Base-by-base conservation (phyloP, 169 alveolate species). In the Eimeria sp. region DNA sequence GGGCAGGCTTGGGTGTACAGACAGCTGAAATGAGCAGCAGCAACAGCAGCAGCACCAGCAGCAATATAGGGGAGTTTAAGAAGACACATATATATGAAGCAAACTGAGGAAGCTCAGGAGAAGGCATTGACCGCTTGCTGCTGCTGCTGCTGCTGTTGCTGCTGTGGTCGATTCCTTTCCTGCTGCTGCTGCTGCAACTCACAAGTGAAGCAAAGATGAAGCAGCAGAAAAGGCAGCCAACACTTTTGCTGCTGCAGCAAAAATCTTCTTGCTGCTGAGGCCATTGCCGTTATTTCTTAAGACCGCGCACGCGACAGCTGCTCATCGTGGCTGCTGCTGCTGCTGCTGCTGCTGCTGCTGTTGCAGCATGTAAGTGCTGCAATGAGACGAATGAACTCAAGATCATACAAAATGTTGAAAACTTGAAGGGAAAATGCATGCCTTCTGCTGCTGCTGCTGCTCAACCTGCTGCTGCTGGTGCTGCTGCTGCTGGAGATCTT, bases 261-360 rank as follows among this genome's bases (percentile, higher is more conserved):
- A 10, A 47, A 47, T 20, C 84, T 75, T 30, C 10, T 75, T 30
- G 84, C 84, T 75, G 84, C 84, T 75, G 84, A 75, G 84, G 84
- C 84, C 84, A 75, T 75, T 75, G 84, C 84, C 54, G n/a, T 27
- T 16, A 30, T 10, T 43, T n/a, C 47, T 9, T 1, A 51, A 3
- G 47, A 75, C 84, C 10, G 84, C 54, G 34, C 27, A 51, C 84
- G n/a, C 47, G 54, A 75, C 34, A 67, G 40, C 76, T 25, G 54
- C 54, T 75, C 84, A 75, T 75, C 43, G 54, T 75, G 30, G 84
- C 84, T 75, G 47, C 47, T 75, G 54, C 84, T 75, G 84, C 84
- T 75, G 84, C 47, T 75, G 84, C 84, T 27, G 84, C 57, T 43
- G 84, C 47, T 75, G 84, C 76, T 67, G 61, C 61, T 54, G 61